phyloP scores from a whole-genome alignment of 73 alveolate genomes.

The Stentor coeruleus region DNA sequence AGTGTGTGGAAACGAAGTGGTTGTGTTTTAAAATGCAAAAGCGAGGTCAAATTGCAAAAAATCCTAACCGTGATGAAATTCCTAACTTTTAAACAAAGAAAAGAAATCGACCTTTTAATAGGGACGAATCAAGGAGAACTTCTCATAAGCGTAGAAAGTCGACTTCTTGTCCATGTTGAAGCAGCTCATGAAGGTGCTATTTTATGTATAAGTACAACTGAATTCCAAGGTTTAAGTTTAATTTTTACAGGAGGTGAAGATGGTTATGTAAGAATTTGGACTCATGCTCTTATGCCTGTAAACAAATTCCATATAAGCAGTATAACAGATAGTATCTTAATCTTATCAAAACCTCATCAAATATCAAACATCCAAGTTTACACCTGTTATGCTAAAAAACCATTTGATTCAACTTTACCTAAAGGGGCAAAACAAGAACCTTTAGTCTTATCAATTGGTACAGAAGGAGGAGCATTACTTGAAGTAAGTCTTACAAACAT shows the following conservation, averaged over 20 bases:
- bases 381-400: conserved; percentile 45
- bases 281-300: conserved; percentile 38
- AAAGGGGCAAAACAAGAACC: conserved; percentile 18
- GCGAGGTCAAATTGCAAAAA: conserved; percentile 35
- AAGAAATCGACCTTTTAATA: conserved; percentile 62
- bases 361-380: conserved; percentile 49
- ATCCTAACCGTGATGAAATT: conserved; percentile 1
- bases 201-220: conserved; percentile 69
- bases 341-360: conserved; percentile 46
- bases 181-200: conserved; percentile 84
- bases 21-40: conserved; percentile 45
- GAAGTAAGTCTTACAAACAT: neutral
- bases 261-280: conserved; percentile 82
- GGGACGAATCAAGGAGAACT: conserved; percentile 81
- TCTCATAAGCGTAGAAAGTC: conserved; percentile 58
- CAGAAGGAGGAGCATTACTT: conserved; percentile 2
- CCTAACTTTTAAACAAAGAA: neutral
- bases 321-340: conserved; percentile 36
- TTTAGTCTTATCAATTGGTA: neutral
- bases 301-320: conserved; percentile 40
- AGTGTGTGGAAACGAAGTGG: conserved; percentile 78
- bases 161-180: conserved; percentile 52
- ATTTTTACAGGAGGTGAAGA: conserved; percentile 87
- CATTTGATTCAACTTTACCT: conserved; percentile 30
- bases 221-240: conserved; percentile 21